Base-by-base conservation (phyloP, 2,329 filamentous ascomycete species). In the Xylaria arbuscula region DNA sequence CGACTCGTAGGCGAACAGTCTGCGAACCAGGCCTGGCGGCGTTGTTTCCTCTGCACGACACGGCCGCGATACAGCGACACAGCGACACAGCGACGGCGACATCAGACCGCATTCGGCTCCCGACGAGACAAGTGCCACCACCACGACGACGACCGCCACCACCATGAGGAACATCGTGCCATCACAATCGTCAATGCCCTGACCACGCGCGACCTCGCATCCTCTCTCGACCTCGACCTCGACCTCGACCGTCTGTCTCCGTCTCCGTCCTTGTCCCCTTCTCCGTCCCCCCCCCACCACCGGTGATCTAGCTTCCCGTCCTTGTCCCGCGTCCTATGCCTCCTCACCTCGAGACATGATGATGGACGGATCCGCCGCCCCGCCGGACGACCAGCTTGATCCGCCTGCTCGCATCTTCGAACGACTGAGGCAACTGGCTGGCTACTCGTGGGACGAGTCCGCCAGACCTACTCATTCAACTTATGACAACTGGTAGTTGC, bases 401-500 rank as follows among this genome's bases (percentile, higher is more conserved):
- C 89, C 90, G 67, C 91, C 90, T 51, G 83, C 86, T 72, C 88
- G 90, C 75, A 86, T 94, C 62, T 91, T 90, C 74, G 91, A 94
- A 78, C 88, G 92, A 59, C 84, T 94, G 72, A 86, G 88, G 70
- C 90, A 93, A 78, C 85, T 94, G 72, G 86, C 90, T 54, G 92
- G 91, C 62, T 94, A 93, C 78, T 88, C 87, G 7, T 94, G 92
- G 92, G 91, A 94, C 79, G 90, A 92, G 72, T 85, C 87, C 15
- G 79, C 76, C 66, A 80, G 80, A 32, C 87, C 88, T 11, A 83
- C 86, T 64, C 89, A 90, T 76, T 87, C 87, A 59, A 93, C 90
- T 75, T 98, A 97, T 81, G 93, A 97, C 79, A 94, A 94, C 83
- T 98, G 94, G 93, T 89, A 83, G 81, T 75, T 51, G 34, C 28